These are phyloP conservation scores for Candida chauliodis DNA, from an alignment of 805 yeast genomes.

Conservation along the genomic window DNA sequence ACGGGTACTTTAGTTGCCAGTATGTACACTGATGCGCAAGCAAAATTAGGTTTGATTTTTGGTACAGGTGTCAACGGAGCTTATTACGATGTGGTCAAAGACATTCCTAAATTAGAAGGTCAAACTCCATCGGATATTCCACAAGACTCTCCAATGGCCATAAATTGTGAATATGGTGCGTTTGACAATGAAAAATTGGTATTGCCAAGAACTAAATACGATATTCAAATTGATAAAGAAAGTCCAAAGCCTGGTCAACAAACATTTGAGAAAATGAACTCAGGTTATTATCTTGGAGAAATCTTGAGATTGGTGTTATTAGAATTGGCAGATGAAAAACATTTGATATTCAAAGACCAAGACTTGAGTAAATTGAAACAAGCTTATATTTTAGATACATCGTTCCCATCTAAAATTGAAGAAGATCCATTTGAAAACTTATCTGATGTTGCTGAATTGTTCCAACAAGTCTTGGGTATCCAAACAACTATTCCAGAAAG, in stretches of 20 bases:
- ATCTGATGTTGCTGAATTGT: slow-evolving; percentile 66
- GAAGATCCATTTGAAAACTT: slow-evolving; percentile 86
- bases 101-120: slow-evolving; percentile 81
- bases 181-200: slow-evolving; percentile 85
- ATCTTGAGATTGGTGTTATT: slow-evolving; percentile 74
- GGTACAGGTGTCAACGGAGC: slow-evolving; percentile 99
- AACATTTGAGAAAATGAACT: slow-evolving; percentile 93
- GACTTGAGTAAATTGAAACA: slow-evolving; percentile 58
- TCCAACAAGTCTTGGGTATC: slow-evolving; percentile 56
- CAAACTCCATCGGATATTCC: slow-evolving; percentile 60
- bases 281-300: slow-evolving; percentile 96
- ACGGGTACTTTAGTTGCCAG: slow-evolving; percentile 97
- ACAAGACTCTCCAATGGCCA: slow-evolving; percentile 76
- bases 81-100: slow-evolving; percentile 71
- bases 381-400: slow-evolving; percentile 80
- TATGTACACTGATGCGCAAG: slow-evolving; percentile 80
- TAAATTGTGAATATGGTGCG: slow-evolving; percentile 98
- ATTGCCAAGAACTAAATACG: slow-evolving; percentile 89
- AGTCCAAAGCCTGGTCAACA: slow-evolving; percentile 98
- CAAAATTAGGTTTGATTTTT: slow-evolving; percentile 92
- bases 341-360: slow-evolving; percentile 67
- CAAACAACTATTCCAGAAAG: slow-evolving; percentile 74
- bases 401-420: slow-evolving; percentile 83
- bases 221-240: slow-evolving; percentile 70
- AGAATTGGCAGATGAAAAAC: slow-evolving; percentile 60